Base-by-base conservation (phyloP, 441 rosid genomes). In the Corymbia calophylla region DNA sequence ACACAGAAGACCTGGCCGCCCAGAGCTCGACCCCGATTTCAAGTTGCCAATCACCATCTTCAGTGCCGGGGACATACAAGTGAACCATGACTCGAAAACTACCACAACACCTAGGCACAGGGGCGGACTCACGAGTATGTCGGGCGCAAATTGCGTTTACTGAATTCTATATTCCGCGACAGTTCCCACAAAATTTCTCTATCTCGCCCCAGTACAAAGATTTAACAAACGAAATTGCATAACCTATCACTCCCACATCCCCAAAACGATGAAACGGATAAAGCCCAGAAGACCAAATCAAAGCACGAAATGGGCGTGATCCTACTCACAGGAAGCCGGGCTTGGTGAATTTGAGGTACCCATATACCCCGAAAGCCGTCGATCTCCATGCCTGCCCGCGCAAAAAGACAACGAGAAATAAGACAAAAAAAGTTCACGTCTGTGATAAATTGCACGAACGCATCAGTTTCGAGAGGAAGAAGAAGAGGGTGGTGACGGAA, bases 331-430 rank as follows among this genome's bases (percentile, higher is more conserved):
- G 19, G 96, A 95, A 96, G 87, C 93, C 99, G 54, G 94, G 93
- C 91, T 93, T 95, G 92, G 98, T 96, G 95, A 96, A 97, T 88
- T 97, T 96, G 87, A 93, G 90, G 89, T 93, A 96, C 87, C 99
- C 99, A 88, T 93, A 96, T 60, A 92, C 90, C 47, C 98, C 98
- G 91, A 97, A 97, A 88, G 96, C 95, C 77, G 99, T 92, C 35
- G 91, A 84, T 92, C 99, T 95, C 98, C 99, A 97, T 90, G 96
- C 87, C 98, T 96, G 88, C 66, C 25, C 23, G 5, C n/a, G 53
- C 73, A 87, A 31, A 31, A 66, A 88, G 54, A 48, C 53, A 47
- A 85, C 49, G 16, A 66, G 88, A 84, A 87, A 89, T 29, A 54
- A 89, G 86, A 35, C 66, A 35, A 87, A 56, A 53, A 70, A 4